Conservation (phyloP, 495 filamentous ascomycete genomes). For the Xylaria flabelliformis region DNA sequence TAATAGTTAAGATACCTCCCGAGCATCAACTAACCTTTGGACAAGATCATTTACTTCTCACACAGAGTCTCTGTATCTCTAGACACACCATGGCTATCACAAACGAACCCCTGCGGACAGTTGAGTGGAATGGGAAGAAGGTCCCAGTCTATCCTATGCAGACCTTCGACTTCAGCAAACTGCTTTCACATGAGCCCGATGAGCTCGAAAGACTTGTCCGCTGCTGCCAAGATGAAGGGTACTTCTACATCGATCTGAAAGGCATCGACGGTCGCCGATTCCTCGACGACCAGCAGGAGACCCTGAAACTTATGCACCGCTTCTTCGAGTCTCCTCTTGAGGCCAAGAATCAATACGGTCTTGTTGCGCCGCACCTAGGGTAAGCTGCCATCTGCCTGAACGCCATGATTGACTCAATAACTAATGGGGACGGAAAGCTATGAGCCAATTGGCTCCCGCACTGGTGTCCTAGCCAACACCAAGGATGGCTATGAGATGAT, state of each 20-base stretch:
- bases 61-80: slow-evolving; percentile 16
- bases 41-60: slow-evolving; percentile 17
- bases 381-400: slow-evolving; percentile 31
- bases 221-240: slow-evolving; percentile 56
- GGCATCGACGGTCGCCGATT: slow-evolving; percentile 55
- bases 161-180: slow-evolving; percentile 53
- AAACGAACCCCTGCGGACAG: slow-evolving; percentile 47
- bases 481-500: slow-evolving; percentile 63
- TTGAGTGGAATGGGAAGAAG: slow-evolving; percentile 58
- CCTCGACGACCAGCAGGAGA: slow-evolving; percentile 54
- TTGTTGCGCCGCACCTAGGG: slow-evolving; percentile 53
- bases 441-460: slow-evolving; percentile 57
- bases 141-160: slow-evolving; percentile 59
- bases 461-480: slow-evolving; percentile 55
- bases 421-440: slow-evolving; percentile 45
- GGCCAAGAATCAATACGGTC: slow-evolving; percentile 56
- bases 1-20: not conserved
- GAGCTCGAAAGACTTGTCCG: slow-evolving; percentile 58
- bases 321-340: slow-evolving; percentile 58
- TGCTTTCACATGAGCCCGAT: slow-evolving; percentile 55
- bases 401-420: slow-evolving; percentile 4
- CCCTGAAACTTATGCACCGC: slow-evolving; percentile 58
- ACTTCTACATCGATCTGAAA: slow-evolving; percentile 63
- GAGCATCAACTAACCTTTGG: not conserved
- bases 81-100: slow-evolving; percentile 48